Conservation (phyloP, 2,329 filamentous ascomycete species). For the Botrytis sinoallii region DNA sequence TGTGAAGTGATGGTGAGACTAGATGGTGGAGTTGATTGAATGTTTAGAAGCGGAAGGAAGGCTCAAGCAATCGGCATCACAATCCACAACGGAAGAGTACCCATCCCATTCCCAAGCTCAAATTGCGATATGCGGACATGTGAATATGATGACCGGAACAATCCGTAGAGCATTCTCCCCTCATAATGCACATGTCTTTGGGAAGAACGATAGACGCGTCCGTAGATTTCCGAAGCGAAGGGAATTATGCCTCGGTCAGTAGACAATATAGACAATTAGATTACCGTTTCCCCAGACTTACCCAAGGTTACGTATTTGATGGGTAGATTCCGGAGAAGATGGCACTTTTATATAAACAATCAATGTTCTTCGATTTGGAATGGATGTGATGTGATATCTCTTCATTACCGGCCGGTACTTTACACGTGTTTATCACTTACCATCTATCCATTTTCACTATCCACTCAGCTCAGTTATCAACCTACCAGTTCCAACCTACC, state of each 20-base stretch:
- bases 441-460: too few species aligned
- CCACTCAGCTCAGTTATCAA: neutral
- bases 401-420: neutral
- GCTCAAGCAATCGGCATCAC: constrained; percentile 3
- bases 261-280: neutral
- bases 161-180: neutral
- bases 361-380: neutral
- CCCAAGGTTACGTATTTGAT: neutral
- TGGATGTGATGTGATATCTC: neutral
- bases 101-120: neutral
- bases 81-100: neutral
- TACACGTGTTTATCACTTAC: neutral
- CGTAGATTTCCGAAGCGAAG: constrained; percentile 2
- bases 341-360: neutral
- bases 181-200: neutral
- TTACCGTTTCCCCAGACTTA: neutral
- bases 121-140: neutral
- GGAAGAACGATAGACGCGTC: neutral
- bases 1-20: constrained; percentile 2
- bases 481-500: neutral
- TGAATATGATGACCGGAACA: neutral
- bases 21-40: neutral
- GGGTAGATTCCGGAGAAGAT: neutral
- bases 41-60: neutral
- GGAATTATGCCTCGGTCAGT: neutral